A percentile compares a stretch with the other conserved stretches of the same genome.
phyloP scores from a whole-genome alignment of 139 green algal genomes.

The Micromonas pusilla region DNA sequence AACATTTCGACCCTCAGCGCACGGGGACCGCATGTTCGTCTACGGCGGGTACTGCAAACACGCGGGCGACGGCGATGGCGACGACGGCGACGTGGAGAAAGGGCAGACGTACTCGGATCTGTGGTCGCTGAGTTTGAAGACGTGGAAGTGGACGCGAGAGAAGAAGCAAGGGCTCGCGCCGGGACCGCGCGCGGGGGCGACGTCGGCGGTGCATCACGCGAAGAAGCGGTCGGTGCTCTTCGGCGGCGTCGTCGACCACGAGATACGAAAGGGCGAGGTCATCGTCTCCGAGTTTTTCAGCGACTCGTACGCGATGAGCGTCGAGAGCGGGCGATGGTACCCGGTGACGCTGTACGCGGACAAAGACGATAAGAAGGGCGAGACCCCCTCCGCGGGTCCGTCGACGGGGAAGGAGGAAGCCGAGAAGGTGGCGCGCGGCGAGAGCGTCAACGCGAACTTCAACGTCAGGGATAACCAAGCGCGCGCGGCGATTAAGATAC shows the following conservation, averaged over 20 bases:
- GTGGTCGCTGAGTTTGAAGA: conserved; percentile 66
- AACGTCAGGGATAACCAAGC: conserved; percentile 48
- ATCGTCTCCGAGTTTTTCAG: conserved; percentile 49
- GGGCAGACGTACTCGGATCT: conserved; percentile 76
- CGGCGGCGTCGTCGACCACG: conserved; percentile 83
- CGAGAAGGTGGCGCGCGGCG: conserved; percentile 28
- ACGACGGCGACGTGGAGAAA: conserved; percentile 53
- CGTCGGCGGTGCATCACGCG: conserved; percentile 56
- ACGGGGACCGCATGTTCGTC: conserved; percentile 44
- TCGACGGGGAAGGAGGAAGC: background rate
- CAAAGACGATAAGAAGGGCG: conserved; percentile 3
- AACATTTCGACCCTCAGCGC: background rate
- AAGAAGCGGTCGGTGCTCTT: conserved; percentile 75
- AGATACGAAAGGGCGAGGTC: conserved; percentile 44
- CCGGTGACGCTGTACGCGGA: conserved; percentile 11
- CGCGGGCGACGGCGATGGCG: conserved; percentile 50
- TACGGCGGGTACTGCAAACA: conserved; percentile 86
- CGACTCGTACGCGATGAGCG: conserved; percentile 41
- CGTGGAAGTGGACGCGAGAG: conserved; percentile 74
- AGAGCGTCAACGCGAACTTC: conserved; percentile 41
- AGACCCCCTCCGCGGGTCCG: background rate
- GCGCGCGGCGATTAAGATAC: conserved; percentile 59
- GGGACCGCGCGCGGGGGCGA: conserved; percentile 61
- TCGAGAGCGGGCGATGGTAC: conserved; percentile 21
- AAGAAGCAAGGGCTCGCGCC: conserved; percentile 83